These are phyloP conservation scores for Penicillium herquei DNA, from an alignment of 495 filamentous ascomycete genomes.

Conservation along the genomic window DNA sequence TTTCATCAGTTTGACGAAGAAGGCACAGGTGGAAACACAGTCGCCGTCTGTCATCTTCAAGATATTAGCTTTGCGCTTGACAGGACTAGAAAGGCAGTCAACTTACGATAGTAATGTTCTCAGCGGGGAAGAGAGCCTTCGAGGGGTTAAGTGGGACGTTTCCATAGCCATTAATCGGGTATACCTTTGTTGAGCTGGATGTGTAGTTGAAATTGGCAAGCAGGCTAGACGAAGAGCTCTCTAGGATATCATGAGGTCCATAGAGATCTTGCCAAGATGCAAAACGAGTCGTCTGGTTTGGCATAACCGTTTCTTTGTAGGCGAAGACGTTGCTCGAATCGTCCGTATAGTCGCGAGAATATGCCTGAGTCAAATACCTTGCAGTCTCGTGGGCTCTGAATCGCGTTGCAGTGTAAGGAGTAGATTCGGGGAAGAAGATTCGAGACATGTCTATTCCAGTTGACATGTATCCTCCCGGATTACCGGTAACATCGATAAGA, in stretches of 20 bases:
- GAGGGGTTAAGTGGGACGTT: slow-evolving; percentile 24
- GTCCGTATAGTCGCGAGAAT: slow-evolving; percentile 10
- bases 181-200: slow-evolving; percentile 31
- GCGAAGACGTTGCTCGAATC: slow-evolving; percentile 21
- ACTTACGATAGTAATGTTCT: slow-evolving; percentile 50
- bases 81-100: too few relatives aligned
- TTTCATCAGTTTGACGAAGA: slow-evolving; percentile 57
- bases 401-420: slow-evolving; percentile 39
- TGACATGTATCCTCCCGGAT: slow-evolving; percentile 48
- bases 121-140: slow-evolving; percentile 40
- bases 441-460: slow-evolving; percentile 28
- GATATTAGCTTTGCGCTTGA: too few relatives aligned
- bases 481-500: slow-evolving; percentile 55
- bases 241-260: slow-evolving; percentile 41
- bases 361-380: slow-evolving; percentile 41
- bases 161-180: slow-evolving; percentile 42
- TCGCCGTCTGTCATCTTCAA: slow-evolving; percentile 53
- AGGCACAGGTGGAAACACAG: slow-evolving; percentile 63
- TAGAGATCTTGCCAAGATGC: slow-evolving; percentile 54
- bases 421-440: slow-evolving; percentile 36
- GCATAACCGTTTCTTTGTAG: slow-evolving; percentile 19
- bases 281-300: slow-evolving; percentile 38
- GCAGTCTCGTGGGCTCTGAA: slow-evolving; percentile 42
- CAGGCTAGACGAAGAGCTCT: slow-evolving; percentile 45
- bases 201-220: slow-evolving; percentile 50